phyloP scores from a whole-genome alignment of 176 grass and related monocot genomes.

The Triticum timopheevii region DNA sequence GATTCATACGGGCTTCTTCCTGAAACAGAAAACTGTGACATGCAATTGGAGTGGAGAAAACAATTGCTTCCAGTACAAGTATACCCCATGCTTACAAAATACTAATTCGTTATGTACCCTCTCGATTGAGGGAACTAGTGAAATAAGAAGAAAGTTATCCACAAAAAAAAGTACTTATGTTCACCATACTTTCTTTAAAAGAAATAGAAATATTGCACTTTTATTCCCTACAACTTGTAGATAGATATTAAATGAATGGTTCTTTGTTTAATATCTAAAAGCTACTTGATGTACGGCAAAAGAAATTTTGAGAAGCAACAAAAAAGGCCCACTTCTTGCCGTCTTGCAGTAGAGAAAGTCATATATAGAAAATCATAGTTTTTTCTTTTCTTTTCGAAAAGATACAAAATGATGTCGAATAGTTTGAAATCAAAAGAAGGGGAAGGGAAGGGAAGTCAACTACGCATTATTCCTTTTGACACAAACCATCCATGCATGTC shows the following conservation, averaged over 20 bases:
- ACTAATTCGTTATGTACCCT: background rate
- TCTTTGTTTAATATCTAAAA: background rate
- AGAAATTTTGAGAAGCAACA: background rate
- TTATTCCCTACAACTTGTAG: background rate
- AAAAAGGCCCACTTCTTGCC: slow-evolving; percentile 20
- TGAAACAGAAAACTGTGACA: too few relatives aligned
- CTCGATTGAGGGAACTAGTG: background rate
- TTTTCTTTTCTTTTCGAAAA: background rate
- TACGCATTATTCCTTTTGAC: background rate
- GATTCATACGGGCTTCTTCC: too few relatives aligned
- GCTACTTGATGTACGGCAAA: background rate
- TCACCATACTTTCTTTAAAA: background rate
- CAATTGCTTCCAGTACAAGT: too few relatives aligned
- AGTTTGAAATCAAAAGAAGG: background rate
- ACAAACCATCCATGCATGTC: background rate
- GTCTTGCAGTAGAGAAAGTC: background rate
- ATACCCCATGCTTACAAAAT: background rate
- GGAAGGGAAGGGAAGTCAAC: slow-evolving; percentile 27
- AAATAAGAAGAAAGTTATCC: background rate
- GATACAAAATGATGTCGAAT: background rate
- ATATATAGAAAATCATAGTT: background rate
- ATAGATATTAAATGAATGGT: background rate
- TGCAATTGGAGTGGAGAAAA: too few relatives aligned
- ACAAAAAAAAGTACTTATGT: background rate
- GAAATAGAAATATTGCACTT: background rate